Evolutionary conservation across 495 filamentous ascomycete species (phyloP).

Genomic region (Astrothelium subdiscretum): DNA sequence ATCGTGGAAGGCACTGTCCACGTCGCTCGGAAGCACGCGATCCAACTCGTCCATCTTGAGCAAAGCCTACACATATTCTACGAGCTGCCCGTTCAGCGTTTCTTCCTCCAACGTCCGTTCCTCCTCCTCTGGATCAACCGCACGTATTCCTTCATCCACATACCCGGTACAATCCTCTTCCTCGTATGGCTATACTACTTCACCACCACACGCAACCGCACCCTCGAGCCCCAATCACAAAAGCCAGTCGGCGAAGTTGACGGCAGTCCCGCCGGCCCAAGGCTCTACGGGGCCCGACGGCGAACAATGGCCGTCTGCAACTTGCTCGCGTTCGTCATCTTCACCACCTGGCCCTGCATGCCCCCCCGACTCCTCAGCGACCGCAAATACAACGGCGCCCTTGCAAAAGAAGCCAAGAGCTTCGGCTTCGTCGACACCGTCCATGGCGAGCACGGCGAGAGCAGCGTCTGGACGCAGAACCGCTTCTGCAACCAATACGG

Average conservation of each 20-base stretch:
- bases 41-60: constrained; percentile 45
- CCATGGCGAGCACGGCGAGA: constrained; percentile 48
- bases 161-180: constrained; percentile 64
- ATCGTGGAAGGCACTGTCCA: constrained; percentile 46
- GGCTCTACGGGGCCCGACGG: constrained; percentile 47
- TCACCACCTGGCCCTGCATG: constrained; percentile 73
- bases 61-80: constrained; percentile 40
- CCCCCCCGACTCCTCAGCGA: constrained; percentile 59
- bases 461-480: constrained; percentile 63
- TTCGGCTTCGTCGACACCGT: constrained; percentile 71
- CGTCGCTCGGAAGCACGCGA: constrained; percentile 45
- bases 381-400: constrained; percentile 30
- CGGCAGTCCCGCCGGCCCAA: constrained; percentile 37
- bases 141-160: constrained; percentile 71
- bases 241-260: constrained; percentile 26
- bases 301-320: constrained; percentile 66
- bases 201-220: constrained; percentile 42
- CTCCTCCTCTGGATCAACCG: constrained; percentile 41
- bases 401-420: constrained; percentile 38
- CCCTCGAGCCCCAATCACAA: constrained; percentile 29
- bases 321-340: constrained; percentile 64
- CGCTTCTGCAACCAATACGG: constrained; percentile 56
- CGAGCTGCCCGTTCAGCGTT: constrained; percentile 25
- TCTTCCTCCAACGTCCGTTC: constrained; percentile 23
- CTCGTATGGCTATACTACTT: constrained; percentile 57